These are phyloP conservation scores for Fusarium neocosmosporiellum DNA, from an alignment of 2,329 filamentous ascomycete genomes.

Conservation along the genomic window DNA sequence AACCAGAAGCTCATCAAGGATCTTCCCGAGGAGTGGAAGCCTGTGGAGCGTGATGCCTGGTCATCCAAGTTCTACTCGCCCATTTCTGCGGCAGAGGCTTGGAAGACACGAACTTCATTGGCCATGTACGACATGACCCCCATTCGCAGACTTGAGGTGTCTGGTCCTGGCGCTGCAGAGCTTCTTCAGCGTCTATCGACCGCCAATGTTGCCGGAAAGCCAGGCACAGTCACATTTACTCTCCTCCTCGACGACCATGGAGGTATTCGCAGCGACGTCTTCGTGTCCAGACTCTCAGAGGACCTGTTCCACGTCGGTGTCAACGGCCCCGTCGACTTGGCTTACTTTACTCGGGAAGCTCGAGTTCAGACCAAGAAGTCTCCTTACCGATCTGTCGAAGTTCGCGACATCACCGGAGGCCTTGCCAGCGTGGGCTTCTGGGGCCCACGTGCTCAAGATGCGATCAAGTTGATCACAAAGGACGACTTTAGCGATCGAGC, in stretches of 20 bases:
- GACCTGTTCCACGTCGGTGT: slow-evolving; percentile 66
- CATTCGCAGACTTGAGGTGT: slow-evolving; percentile 67
- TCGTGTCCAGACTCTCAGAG: slow-evolving; percentile 62
- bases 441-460: slow-evolving; percentile 66
- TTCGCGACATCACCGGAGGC: slow-evolving; percentile 69
- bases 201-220: slow-evolving; percentile 57
- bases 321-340: slow-evolving; percentile 65
- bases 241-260: slow-evolving; percentile 65
- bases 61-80: slow-evolving; percentile 67
- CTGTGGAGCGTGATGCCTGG: slow-evolving; percentile 68
- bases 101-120: slow-evolving; percentile 71
- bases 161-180: slow-evolving; percentile 66
- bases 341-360: slow-evolving; percentile 66
- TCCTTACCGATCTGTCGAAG: slow-evolving; percentile 58
- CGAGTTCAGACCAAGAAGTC: slow-evolving; percentile 55
- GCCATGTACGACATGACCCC: slow-evolving; percentile 74
- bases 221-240: slow-evolving; percentile 65
- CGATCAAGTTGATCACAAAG: slow-evolving; percentile 57
- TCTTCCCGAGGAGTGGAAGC: slow-evolving; percentile 65
- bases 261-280: slow-evolving; percentile 67
- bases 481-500: slow-evolving; percentile 59
- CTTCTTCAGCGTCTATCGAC: slow-evolving; percentile 66
- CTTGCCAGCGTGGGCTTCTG: slow-evolving; percentile 72
- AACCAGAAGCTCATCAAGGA: slow-evolving; percentile 63
- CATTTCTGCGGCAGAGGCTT: slow-evolving; percentile 69